These are phyloP conservation scores for Phytophthora hibernalis DNA, from an alignment of 352 stramenopile species.

Conservation along the genomic window DNA sequence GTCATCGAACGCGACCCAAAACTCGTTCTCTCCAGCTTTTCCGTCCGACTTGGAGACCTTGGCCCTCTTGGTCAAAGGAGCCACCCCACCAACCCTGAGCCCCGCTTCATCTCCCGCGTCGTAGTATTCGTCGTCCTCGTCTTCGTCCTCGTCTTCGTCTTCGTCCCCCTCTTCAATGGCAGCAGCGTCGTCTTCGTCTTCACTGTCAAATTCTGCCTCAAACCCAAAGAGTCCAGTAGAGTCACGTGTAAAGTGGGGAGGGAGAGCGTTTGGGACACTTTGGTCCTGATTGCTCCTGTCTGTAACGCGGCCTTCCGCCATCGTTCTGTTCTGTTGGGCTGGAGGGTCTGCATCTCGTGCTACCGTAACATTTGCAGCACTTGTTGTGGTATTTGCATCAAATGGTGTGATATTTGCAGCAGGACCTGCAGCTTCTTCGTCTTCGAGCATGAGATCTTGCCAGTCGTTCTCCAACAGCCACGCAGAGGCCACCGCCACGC, in stretches of 20 bases:
- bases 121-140: constrained; percentile 63
- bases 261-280: background rate
- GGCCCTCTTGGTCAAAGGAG: constrained; percentile 53
- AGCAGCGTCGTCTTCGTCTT: constrained; percentile 38
- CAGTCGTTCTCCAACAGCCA: constrained; percentile 73
- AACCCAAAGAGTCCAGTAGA: background rate
- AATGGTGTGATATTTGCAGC: background rate
- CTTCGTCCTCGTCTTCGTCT: constrained; percentile 58
- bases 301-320: constrained; percentile 10
- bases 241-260: background rate
- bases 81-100: constrained; percentile 30
- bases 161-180: constrained; percentile 26
- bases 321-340: constrained; percentile 4
- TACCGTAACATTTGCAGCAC: background rate
- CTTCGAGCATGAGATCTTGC: constrained; percentile 45
- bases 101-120: constrained; percentile 66
- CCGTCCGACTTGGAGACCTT: constrained; percentile 47
- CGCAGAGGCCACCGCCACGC: constrained; percentile 56
- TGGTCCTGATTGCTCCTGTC: background rate
- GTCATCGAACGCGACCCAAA: constrained; percentile 75
- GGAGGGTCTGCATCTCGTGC: background rate
- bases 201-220: constrained; percentile 34
- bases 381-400: background rate
- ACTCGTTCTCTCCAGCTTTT: constrained; percentile 50
- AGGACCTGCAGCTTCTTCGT: background rate